A percentile compares a stretch with the other conserved stretches of the same genome.
phyloP scores from a whole-genome alignment of 2,329 filamentous ascomycete genomes.

The Pseudogymnoascus sp. region DNA sequence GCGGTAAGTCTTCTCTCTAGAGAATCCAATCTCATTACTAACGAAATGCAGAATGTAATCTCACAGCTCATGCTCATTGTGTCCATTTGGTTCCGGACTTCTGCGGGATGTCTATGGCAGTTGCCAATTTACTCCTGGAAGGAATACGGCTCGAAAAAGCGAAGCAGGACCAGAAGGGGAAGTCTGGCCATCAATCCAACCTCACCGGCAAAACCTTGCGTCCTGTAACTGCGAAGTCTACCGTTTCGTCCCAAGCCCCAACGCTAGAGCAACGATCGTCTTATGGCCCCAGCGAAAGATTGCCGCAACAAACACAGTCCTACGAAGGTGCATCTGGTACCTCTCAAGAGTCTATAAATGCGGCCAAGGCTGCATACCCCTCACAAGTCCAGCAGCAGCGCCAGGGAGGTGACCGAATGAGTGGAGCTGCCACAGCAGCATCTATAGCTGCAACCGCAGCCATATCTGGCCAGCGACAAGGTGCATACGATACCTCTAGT shows the following conservation, averaged over 20 bases:
- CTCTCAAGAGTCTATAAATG: conserved; percentile 51
- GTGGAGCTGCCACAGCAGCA: conserved; percentile 45
- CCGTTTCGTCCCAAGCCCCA: conserved; percentile 18
- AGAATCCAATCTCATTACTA: conserved; percentile 18
- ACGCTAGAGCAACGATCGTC: conserved; percentile 22
- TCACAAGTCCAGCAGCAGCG: conserved; percentile 30
- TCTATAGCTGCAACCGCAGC: conserved; percentile 49
- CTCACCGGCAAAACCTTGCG: conserved; percentile 24
- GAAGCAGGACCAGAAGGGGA: conserved; percentile 40
- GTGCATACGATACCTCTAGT: conserved; percentile 24
- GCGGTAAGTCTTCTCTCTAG: conserved; percentile 49
- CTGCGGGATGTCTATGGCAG: conserved; percentile 98
- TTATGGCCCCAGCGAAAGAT: conserved; percentile 21
- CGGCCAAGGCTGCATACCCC: conserved; percentile 57
- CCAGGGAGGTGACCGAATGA: conserved; percentile 42
- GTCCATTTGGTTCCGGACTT: conserved; percentile 96
- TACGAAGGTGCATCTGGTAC: conserved; percentile 33
- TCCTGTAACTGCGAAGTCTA: conserved; percentile 12
- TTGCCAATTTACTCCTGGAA: conserved; percentile 86
- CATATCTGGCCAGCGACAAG: conserved; percentile 41
- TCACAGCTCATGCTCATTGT: conserved; percentile 86
- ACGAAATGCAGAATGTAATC: conserved; percentile 63
- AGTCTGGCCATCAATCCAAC: conserved; percentile 24
- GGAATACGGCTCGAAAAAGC: conserved; percentile 76
- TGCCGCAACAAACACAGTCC: conserved; percentile 27